Base-by-base conservation (phyloP, 495 filamentous ascomycete species). In the Podospora fimiseda region DNA sequence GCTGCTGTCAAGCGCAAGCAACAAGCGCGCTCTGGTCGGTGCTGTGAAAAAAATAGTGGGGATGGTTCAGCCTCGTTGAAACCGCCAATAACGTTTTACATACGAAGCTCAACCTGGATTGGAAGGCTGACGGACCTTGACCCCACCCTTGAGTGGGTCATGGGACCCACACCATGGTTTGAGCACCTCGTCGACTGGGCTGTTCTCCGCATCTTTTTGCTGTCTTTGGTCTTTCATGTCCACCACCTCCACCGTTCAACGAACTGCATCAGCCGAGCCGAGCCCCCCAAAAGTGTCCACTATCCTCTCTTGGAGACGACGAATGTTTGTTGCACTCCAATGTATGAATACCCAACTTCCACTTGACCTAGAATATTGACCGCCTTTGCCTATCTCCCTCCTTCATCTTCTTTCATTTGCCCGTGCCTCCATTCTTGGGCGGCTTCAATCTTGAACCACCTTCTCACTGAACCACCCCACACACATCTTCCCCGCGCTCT, bases 11-110 rank as follows among this genome's bases (percentile, higher is more conserved):
- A 33, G 11, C 6, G 6, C 6, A 5, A 33, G 27, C 5, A 5
- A 11, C 27, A 45, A 50, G 18, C 61, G 57, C 61, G 64, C 60
- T 59, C 48, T 44, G n/a, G n/a, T n/a, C n/a, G n/a, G n/a, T n/a
- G n/a, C n/a, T n/a, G n/a, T 45, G 43, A 48, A 48, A 44, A 56
- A 59, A 58, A 6, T 6, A 33, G 11, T 33, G 27, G 27, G 52
- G 47, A 38, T 52, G 38, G 42, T 40, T 49, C 56, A 62, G 56
- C 60, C 56, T 56, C 56, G 41, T 48, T 50, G 24, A 37, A 16
- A 16, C 14, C 36, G 20, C 37, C 30, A 33, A 21, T 38, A 3
- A 39, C 36, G 47, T 11, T 5, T 21, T n/a, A 22, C 14, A 23
- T 14, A 39, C 7, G 36, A 19, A 43, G 22, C 40, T 38, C 16